Evolutionary conservation across 345 rosid species (phyloP), one percentile per base, ranked within the genome.

Genomic region (Trapa bicornis): DNA sequence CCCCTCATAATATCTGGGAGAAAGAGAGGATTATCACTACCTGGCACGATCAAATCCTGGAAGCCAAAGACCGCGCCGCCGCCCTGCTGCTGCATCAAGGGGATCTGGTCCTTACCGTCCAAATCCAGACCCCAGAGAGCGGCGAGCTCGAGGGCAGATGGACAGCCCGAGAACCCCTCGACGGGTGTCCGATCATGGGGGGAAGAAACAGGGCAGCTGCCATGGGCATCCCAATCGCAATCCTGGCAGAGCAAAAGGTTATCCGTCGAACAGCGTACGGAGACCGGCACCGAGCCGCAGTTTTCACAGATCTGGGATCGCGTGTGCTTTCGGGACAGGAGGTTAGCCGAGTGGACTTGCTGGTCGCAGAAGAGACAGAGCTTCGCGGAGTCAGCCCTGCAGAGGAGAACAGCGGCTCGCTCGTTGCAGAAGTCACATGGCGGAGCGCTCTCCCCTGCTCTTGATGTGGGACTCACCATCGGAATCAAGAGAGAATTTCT

Each of bases 241-340:
- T 71, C 73, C 48, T 62, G 72, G 64, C 83, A 82, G 17, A 79
- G 78, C 38, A 71, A 47, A 14, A 79, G 73, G 61, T 77, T 75
- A 45, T 65, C 79, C 7, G 64, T 70, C 15, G 67, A 37, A 67
- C 83, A 58, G 37, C 72, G 68, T 52, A 75, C 50, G 2, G 81
- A 65, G 65, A 72, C 83, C 7, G 97, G 92, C 76, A 85, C 94
- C 65, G 66, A 22, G 42, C 68, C 17, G 72, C 76, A 74, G 67
- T 81, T 89, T 45, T 89, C 96, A 64, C 98, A 93, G 96, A 93
- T 93, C 96, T 83, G 97, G 1, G 97, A 90, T 11, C 98, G 90
- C 37, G 84, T 45, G 79, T 93, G 98, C 73, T 90, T 93, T 58
- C 75, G 80, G 1, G 97, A 86, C 14, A 90, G 81, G 1, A 78